Evolutionary conservation across 768 basidiomycete genomes (phyloP).

Genomic region (Hericium alpestre): DNA sequence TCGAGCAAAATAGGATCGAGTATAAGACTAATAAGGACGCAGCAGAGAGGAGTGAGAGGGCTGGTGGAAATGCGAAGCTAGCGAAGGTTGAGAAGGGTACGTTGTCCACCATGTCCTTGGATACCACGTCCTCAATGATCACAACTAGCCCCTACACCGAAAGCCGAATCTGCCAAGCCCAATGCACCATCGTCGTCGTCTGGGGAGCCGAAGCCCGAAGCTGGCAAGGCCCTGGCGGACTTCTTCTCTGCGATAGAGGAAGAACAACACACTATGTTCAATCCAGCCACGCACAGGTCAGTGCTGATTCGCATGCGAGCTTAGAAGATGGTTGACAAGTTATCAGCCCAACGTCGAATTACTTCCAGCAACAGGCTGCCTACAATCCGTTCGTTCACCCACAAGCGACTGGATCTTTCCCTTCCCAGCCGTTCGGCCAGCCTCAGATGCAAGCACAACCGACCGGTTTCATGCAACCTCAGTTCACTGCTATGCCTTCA

Average conservation of each 20-base stretch:
- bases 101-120: constrained; percentile 5
- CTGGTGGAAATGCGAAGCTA: constrained; percentile 10
- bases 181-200: constrained; percentile 18
- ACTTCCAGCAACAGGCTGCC: constrained; percentile 47
- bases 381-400: constrained; percentile 67
- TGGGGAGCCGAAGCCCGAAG: constrained; percentile 22
- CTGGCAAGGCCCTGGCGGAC: constrained; percentile 51
- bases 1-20: constrained; percentile 89
- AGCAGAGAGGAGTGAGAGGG: constrained; percentile 33
- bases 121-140: background rate
- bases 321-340: background rate
- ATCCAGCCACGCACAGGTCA: constrained; percentile 51
- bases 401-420: constrained; percentile 42
- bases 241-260: constrained; percentile 87
- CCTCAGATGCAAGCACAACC: constrained; percentile 26
- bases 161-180: constrained; percentile 18
- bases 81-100: constrained; percentile 20
- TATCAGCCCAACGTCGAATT: constrained; percentile 34
- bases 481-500: constrained; percentile 11
- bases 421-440: constrained; percentile 8
- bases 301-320: background rate
- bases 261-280: constrained; percentile 64
- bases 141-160: constrained; percentile 12
- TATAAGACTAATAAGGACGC: constrained; percentile 75
- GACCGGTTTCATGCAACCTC: constrained; percentile 13